Evolutionary conservation across 2,329 filamentous ascomycete species (phyloP).

Genomic region (Acephala macrosclerotiorum): DNA sequence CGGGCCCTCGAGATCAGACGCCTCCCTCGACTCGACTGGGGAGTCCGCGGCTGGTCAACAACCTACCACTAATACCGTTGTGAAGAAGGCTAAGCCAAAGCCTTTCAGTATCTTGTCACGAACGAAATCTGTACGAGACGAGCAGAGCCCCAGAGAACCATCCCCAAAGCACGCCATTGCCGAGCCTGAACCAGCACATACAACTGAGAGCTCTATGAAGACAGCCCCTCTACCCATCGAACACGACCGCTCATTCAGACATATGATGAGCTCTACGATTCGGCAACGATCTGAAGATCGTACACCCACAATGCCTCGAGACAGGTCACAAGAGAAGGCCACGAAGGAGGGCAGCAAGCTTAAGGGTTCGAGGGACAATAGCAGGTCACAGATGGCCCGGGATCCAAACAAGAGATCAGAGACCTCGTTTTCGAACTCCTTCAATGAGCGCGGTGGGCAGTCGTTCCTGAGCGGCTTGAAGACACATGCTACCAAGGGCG

Average conservation of each 20-base stretch:
- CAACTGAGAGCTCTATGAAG: conserved; percentile 55
- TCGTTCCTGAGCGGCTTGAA: conserved; percentile 78
- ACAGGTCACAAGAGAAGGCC: conserved; percentile 47
- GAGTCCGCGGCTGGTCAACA: conserved; percentile 26
- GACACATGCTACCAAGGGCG: conserved; percentile 75
- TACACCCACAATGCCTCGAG: conserved; percentile 53
- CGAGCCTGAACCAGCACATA: conserved; percentile 45
- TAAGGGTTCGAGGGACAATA: conserved; percentile 44
- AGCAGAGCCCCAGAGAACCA: conserved; percentile 40
- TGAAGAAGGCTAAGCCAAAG: conserved; percentile 43
- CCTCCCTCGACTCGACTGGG: conserved; percentile 35
- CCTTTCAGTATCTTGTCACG: conserved; percentile 48
- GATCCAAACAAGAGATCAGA: conserved; percentile 34
- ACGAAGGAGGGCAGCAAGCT: conserved; percentile 49
- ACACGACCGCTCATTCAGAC: conserved; percentile 68
- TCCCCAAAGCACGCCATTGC: conserved; percentile 33
- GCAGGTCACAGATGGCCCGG: conserved; percentile 42
- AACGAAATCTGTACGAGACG: conserved; percentile 52
- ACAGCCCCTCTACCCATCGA: conserved; percentile 65
- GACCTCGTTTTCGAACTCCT: conserved; percentile 56
- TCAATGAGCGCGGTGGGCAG: conserved; percentile 65
- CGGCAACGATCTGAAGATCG: conserved; percentile 81
- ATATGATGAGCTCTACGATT: conserved; percentile 68
- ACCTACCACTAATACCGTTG: conserved; percentile 27
- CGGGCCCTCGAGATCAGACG: conserved; percentile 38